These are phyloP conservation scores for Xylariaceae sp. DNA, from an alignment of 2,329 filamentous ascomycete genomes.

Conservation along the genomic window DNA sequence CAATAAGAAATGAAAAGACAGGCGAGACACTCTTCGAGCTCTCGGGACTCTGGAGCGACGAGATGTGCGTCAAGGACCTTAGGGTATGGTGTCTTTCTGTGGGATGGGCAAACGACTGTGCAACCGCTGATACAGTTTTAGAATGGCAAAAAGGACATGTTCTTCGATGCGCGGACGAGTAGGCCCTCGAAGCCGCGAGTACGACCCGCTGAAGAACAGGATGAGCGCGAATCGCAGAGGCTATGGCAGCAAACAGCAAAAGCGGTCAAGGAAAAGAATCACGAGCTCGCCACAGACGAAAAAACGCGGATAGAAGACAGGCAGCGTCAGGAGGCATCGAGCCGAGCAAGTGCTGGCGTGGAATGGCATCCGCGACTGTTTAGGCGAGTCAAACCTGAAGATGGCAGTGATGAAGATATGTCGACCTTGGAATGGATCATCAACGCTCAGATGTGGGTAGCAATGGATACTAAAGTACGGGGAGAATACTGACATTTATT, in stretches of 20 bases:
- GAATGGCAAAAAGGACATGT: slow-evolving; percentile 83
- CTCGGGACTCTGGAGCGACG: slow-evolving; percentile 86
- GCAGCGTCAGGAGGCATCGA: slow-evolving; percentile 83
- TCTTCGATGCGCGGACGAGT: slow-evolving; percentile 81
- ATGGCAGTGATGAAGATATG: slow-evolving; percentile 71
- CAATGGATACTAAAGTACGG: background rate
- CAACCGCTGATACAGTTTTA: slow-evolving; percentile 31
- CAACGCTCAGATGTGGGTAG: slow-evolving; percentile 70
- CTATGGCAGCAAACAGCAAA: slow-evolving; percentile 79
- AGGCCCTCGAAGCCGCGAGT: slow-evolving; percentile 70
- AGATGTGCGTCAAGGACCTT: slow-evolving; percentile 88
- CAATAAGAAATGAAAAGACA: slow-evolving; percentile 81
- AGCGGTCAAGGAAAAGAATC: slow-evolving; percentile 80
- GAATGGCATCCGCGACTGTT: slow-evolving; percentile 91
- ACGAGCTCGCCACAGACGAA: slow-evolving; percentile 85
- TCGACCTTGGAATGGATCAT: slow-evolving; percentile 95
- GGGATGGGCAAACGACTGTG: background rate
- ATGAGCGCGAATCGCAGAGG: slow-evolving; percentile 82
- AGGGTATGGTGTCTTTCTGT: slow-evolving; percentile 43
- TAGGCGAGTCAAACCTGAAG: slow-evolving; percentile 66
- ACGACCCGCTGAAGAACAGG: slow-evolving; percentile 80
- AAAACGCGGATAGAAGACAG: slow-evolving; percentile 95
- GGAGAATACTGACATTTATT: slow-evolving; percentile 9
- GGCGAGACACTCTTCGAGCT: slow-evolving; percentile 88
- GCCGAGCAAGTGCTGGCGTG: slow-evolving; percentile 69